phyloP scores from a whole-genome alignment of 2,329 filamentous ascomycete genomes.

The Penicillium psychrosexuale region DNA sequence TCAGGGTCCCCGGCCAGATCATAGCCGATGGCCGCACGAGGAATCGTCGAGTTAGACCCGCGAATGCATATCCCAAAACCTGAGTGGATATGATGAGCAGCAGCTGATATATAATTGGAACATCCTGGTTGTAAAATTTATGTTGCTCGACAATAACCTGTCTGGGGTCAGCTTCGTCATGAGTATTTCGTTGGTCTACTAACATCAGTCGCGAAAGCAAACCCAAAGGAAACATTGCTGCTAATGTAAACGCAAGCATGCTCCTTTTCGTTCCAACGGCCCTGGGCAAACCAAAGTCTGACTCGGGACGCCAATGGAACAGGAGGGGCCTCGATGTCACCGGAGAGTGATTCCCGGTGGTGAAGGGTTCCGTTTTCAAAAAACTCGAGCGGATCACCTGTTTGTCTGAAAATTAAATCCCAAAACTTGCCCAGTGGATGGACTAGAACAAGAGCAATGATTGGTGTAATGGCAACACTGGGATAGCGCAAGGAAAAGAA shows the following conservation, averaged over 20 bases:
- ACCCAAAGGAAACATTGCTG: constrained; percentile 85
- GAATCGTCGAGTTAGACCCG: constrained; percentile 75
- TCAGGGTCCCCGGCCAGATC: constrained; percentile 87
- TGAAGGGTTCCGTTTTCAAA: constrained; percentile 59
- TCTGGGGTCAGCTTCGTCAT: constrained; percentile 1
- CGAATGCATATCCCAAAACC: constrained; percentile 81
- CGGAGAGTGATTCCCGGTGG: constrained; percentile 35
- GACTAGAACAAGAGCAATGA: constrained; percentile 65
- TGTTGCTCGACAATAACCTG: constrained; percentile 82
- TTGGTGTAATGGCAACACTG: constrained; percentile 82
- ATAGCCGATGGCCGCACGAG: constrained; percentile 81
- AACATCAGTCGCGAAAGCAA: constrained; percentile 81
- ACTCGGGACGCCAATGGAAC: constrained; percentile 40
- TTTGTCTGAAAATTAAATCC: constrained; percentile 67
- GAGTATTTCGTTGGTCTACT: not conserved
- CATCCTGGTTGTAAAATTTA: constrained; percentile 81
- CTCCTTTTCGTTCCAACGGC: constrained; percentile 83
- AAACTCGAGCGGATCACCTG: constrained; percentile 53
- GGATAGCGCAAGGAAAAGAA: constrained; percentile 90
- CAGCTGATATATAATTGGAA: constrained; percentile 72
- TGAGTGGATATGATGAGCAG: constrained; percentile 82
- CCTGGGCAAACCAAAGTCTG: constrained; percentile 74
- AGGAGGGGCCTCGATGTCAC: constrained; percentile 19
- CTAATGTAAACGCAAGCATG: constrained; percentile 86
- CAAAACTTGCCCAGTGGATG: constrained; percentile 79